Evolutionary conservation across 2,329 filamentous ascomycete species (phyloP), one percentile per base, ranked within the genome.

Genomic region (Phyllosticta citriasiana): DNA sequence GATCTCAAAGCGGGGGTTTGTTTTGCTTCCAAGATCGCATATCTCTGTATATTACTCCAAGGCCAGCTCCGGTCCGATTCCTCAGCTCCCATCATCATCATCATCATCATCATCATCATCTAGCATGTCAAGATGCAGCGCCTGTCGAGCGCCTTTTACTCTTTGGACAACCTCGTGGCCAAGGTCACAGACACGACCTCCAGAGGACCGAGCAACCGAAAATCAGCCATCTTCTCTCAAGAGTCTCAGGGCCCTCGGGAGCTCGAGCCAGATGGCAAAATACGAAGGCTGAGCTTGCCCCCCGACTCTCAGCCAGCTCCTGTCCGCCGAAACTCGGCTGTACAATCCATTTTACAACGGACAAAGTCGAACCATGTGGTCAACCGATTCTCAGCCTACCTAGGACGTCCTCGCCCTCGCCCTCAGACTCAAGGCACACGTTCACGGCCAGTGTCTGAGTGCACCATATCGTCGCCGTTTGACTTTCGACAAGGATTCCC

Each of bases 291-390:
- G 58, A 60, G 53, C 58, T 35, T 60, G 19, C 53, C 53, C 12
- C 53, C 35, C 12, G 55, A 52, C 22, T 53, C 53, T 12, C 55
- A 60, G 10, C 14, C 58, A 33, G 58, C 58, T 33, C 58, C 35
- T 14, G 35, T 55, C 22, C 53, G 58, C 8, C 58, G 58, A 10
- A 53, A 55, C 19, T 60, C 58, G 10, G 35, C 58, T 19, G 53
- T 60, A 12, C 40, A 60, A n/a, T 56, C 58, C 5, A 53, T 61
- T 12, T 19, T 57, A 26, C 51, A 50, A 27, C 54, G 59, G 26
- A 54, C 27, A 16, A 54, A 61, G 12, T 61, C 59, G 14, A 57
- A 57, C 25, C 53, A 57, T 2, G 19, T 61, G 3, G 40, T 61
- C 14, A 57, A 47, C 27, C 59, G 59, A 4, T 56, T 57, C 12